A percentile compares a stretch with the other conserved stretches of the same genome.
These are phyloP conservation scores for Lactarius quietus DNA, from an alignment of 768 basidiomycete species.

Conservation along the genomic window DNA sequence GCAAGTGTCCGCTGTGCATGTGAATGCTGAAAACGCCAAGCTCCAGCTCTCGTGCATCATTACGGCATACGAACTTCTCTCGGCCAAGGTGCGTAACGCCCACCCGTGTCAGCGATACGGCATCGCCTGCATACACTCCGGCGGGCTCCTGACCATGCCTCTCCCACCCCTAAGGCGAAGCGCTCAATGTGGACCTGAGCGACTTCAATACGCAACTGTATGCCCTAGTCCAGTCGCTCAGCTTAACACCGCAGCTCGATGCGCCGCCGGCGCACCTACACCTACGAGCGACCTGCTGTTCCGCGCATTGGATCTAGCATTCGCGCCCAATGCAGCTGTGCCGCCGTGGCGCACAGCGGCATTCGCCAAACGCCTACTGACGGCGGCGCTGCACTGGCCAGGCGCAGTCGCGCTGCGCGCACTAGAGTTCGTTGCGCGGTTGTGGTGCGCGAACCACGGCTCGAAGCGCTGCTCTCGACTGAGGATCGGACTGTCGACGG, in stretches of 20 bases:
- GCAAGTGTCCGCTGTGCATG: slow-evolving; percentile 22
- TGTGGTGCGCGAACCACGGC: slow-evolving; percentile 76
- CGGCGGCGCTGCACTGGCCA: slow-evolving; percentile 79
- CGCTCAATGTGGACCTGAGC: slow-evolving; percentile 91
- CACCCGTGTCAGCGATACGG: slow-evolving; percentile 5
- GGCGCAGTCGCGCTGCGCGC: slow-evolving; percentile 59
- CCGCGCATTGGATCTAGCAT: slow-evolving; percentile 75
- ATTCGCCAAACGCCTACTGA: slow-evolving; percentile 89
- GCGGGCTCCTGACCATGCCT: neutral
- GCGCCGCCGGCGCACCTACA: slow-evolving; percentile 18
- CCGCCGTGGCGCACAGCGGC: slow-evolving; percentile 81
- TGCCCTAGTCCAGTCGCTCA: slow-evolving; percentile 71
- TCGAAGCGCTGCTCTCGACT: slow-evolving; percentile 81
- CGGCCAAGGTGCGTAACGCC: slow-evolving; percentile 75
- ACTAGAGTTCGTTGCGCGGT: slow-evolving; percentile 65
- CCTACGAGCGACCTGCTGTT: slow-evolving; percentile 74
- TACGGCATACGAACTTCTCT: slow-evolving; percentile 95
- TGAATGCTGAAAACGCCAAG: slow-evolving; percentile 45
- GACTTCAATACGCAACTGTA: slow-evolving; percentile 88
- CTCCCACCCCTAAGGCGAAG: slow-evolving; percentile 62
- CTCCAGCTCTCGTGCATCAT: slow-evolving; percentile 80
- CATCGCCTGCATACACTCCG: too few species aligned
- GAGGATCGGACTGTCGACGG: slow-evolving; percentile 86
- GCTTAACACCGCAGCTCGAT: slow-evolving; percentile 63
- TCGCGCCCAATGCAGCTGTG: slow-evolving; percentile 66